Evolutionary conservation across 768 basidiomycete genomes (phyloP).

Genomic region (Xerocomellus chrysenteron): DNA sequence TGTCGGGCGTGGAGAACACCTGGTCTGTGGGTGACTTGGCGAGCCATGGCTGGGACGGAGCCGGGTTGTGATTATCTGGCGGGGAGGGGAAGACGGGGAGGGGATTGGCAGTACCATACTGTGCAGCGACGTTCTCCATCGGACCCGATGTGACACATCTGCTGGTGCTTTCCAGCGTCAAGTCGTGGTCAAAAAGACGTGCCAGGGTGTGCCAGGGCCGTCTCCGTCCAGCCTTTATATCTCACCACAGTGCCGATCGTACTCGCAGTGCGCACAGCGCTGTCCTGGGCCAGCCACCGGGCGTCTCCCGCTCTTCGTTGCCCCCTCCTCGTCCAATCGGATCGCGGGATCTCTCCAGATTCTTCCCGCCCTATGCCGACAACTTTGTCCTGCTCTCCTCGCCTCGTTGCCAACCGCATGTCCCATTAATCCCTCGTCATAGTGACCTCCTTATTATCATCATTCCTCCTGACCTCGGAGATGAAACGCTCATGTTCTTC

Average conservation of each 20-base stretch:
- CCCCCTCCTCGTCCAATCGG: slow-evolving; percentile 8
- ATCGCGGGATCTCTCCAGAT: slow-evolving; percentile 13
- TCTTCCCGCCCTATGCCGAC: slow-evolving; percentile 18
- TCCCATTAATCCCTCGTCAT: slow-evolving; percentile 19
- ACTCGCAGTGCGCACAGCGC: slow-evolving; percentile 14
- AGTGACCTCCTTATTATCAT: slow-evolving; percentile 22
- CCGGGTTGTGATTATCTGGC: slow-evolving; percentile 27
- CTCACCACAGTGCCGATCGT: slow-evolving; percentile 16
- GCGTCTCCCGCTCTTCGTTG: slow-evolving; percentile 23
- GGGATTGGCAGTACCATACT: slow-evolving; percentile 25
- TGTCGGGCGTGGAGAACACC: slow-evolving; percentile 39
- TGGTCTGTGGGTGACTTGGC: slow-evolving; percentile 20
- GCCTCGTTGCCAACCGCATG: slow-evolving; percentile 22
- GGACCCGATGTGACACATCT: slow-evolving; percentile 37
- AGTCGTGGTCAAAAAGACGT: slow-evolving; percentile 32
- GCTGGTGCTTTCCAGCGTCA: slow-evolving; percentile 24
- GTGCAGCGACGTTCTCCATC: slow-evolving; percentile 37
- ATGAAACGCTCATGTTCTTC: slow-evolving; percentile 36
- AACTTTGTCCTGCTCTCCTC: slow-evolving; percentile 12
- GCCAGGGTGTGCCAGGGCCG: slow-evolving; percentile 28
- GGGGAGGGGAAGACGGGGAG: slow-evolving; percentile 34
- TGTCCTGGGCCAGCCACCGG: background rate
- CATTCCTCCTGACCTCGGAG: slow-evolving; percentile 31
- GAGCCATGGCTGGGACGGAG: slow-evolving; percentile 12
- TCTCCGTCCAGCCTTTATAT: slow-evolving; percentile 32